Percentiles rank a stretch among this genome's conserved stretches.
These are phyloP conservation scores for Oemleria cerasiformis DNA, from an alignment of 306 rosid genomes.

Conservation along the genomic window DNA sequence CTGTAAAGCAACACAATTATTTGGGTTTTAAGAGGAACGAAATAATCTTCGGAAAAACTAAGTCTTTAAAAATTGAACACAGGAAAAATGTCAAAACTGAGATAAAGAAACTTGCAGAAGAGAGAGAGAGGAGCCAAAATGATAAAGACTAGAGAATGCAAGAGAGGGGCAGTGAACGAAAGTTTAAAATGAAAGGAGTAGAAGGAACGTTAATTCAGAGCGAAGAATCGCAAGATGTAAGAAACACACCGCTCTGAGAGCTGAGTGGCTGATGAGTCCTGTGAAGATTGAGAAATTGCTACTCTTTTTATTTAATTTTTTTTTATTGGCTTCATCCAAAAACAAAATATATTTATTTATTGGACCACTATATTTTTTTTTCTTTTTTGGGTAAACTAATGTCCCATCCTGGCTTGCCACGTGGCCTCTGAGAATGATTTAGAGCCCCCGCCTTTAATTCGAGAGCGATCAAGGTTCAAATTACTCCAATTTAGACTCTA, in stretches of 20 bases:
- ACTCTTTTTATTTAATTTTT: not conserved
- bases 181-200: slow-evolving; percentile 4
- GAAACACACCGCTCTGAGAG: not conserved
- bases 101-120: slow-evolving; percentile 1
- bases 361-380: not conserved
- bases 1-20: not conserved
- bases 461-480: not conserved
- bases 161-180: not conserved
- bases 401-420: slow-evolving; percentile 1
- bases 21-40: not conserved
- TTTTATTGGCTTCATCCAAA: too few relatives aligned
- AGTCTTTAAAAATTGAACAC: not conserved
- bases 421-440: not conserved
- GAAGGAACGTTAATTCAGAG: slow-evolving; percentile 1
- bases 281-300: not conserved
- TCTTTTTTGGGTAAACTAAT: not conserved
- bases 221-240: not conserved
- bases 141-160: not conserved
- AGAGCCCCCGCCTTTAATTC: not conserved
- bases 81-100: not conserved
- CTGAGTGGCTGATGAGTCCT: slow-evolving; percentile 15
- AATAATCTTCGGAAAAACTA: not conserved
- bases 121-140: not conserved
- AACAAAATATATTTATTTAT: not conserved
- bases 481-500: not conserved